Conservation (phyloP, 2,329 filamentous ascomycete genomes). For the Cytospora chrysosperma region DNA sequence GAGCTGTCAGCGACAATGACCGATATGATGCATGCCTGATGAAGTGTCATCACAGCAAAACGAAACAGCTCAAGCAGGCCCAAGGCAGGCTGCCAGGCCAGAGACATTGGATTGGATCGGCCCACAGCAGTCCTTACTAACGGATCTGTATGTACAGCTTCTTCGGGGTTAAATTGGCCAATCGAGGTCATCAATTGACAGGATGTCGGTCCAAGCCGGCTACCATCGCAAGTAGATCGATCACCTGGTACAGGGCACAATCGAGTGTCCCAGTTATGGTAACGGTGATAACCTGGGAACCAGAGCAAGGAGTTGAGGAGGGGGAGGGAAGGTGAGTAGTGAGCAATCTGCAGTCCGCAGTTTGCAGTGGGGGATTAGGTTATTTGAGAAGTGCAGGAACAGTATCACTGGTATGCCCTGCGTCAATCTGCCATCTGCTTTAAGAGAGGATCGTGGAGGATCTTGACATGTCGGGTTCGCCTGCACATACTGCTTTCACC, state of each 20-base stretch:
- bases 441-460: slow-evolving; percentile 15
- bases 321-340: neutral
- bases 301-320: neutral
- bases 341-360: neutral
- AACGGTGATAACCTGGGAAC: neutral
- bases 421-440: neutral
- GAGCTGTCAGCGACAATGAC: neutral
- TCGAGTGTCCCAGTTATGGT: neutral
- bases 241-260: neutral
- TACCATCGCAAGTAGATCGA: neutral
- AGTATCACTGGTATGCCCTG: neutral
- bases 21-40: neutral
- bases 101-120: neutral
- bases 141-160: neutral
- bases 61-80: neutral
- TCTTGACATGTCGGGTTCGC: neutral
- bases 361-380: too few species aligned
- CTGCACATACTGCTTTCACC: neutral
- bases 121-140: neutral
- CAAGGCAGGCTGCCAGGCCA: neutral
- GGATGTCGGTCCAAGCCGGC: neutral
- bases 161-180: slow-evolving; percentile 16
- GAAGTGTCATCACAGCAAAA: neutral
- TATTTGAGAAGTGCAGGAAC: neutral
- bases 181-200: slow-evolving; percentile 10